These are phyloP conservation scores for Naganishia cerealis DNA, from an alignment of 1,284 basidiomycete genomes.

Conservation along the genomic window DNA sequence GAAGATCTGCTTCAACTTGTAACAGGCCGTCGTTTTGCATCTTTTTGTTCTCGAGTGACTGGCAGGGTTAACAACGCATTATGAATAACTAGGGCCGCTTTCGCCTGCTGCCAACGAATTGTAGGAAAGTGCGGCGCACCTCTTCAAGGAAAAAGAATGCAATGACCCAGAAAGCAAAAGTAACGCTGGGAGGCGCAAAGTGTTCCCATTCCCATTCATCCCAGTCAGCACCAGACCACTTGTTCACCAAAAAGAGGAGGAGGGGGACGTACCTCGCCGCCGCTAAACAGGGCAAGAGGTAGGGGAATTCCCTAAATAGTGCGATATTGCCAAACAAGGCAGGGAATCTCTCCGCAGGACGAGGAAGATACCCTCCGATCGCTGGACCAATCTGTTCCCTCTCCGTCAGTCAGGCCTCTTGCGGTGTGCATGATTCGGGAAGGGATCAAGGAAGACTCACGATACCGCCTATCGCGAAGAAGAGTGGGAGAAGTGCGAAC, in stretches of 20 bases:
- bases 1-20: conserved; percentile 27
- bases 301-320: conserved; percentile 22
- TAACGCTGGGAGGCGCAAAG: no score
- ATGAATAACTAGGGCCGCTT: no score
- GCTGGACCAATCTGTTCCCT: conserved; percentile 29
- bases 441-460: conserved; percentile 13
- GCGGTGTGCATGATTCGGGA: background rate
- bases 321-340: background rate
- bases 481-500: conserved; percentile 35
- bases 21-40: conserved; percentile 8
- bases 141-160: conserved; percentile 29
- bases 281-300: conserved; percentile 27
- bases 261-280: conserved; percentile 23
- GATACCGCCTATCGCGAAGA: conserved; percentile 34
- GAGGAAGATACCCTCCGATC: conserved; percentile 28
- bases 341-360: conserved; percentile 20
- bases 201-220: no score
- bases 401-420: background rate
- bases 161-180: conserved; percentile 18
- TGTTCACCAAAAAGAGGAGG: no score
- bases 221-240: no score
- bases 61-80: no score
- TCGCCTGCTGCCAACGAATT: no score
- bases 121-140: conserved; percentile 28
- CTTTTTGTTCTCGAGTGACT: conserved; percentile 20